Evolutionary conservation across 768 basidiomycete species (phyloP).

Genomic region (Trametes coccinea): DNA sequence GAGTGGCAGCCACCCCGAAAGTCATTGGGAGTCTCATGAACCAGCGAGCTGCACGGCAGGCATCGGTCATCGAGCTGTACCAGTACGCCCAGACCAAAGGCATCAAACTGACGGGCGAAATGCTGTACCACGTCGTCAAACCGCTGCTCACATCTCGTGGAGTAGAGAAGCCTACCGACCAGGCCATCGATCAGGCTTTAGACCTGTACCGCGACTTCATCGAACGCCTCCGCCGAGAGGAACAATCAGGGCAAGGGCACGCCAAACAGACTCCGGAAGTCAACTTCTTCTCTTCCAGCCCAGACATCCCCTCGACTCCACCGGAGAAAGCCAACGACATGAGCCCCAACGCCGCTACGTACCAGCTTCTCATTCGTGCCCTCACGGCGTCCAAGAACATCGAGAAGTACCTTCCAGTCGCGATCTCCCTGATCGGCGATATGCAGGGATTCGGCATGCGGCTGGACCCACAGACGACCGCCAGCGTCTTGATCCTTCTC

Average conservation of each 20-base stretch:
- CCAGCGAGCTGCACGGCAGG: slow-evolving; percentile 29
- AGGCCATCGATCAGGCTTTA: slow-evolving; percentile 54
- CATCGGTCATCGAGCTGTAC: slow-evolving; percentile 52
- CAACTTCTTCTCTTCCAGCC: background rate
- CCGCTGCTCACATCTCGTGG: slow-evolving; percentile 43
- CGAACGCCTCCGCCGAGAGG: slow-evolving; percentile 6
- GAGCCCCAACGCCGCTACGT: slow-evolving; percentile 49
- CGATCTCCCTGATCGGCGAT: slow-evolving; percentile 58
- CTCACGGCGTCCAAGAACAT: slow-evolving; percentile 42
- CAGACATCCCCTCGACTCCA: background rate
- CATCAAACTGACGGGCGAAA: slow-evolving; percentile 47
- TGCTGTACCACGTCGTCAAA: slow-evolving; percentile 58
- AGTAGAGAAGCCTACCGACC: slow-evolving; percentile 39
- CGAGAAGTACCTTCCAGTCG: slow-evolving; percentile 49
- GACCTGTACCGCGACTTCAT: slow-evolving; percentile 51
- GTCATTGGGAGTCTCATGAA: slow-evolving; percentile 60
- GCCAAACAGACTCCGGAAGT: background rate
- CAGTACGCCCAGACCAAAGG: slow-evolving; percentile 43
- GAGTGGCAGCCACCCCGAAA: slow-evolving; percentile 39
- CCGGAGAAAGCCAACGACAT: background rate
- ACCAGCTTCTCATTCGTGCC: slow-evolving; percentile 42
- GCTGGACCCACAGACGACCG: slow-evolving; percentile 44
- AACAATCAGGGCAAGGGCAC: background rate
- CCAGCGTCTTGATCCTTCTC: slow-evolving; percentile 59
- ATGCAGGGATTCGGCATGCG: slow-evolving; percentile 57